Conservation (phyloP, 345 rosid genomes). For the Eucalyptus guilfoylei region DNA sequence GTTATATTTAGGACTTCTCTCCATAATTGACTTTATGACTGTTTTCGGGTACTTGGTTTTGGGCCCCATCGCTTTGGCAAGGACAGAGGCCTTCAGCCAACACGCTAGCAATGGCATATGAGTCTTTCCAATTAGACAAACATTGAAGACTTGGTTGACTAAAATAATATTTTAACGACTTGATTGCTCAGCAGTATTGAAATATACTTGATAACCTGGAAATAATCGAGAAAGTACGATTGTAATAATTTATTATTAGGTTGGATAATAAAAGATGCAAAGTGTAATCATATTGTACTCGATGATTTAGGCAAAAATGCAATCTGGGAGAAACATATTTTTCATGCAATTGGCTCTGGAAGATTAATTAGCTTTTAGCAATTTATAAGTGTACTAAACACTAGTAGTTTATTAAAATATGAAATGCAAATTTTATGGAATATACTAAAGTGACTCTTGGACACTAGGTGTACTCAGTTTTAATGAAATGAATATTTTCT, state of each 20-base stretch:
- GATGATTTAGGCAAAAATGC: not conserved
- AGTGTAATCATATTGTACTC: not conserved
- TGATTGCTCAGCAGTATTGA: not conserved
- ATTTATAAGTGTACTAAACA: not conserved
- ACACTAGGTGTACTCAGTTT: not conserved
- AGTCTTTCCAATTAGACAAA: not conserved
- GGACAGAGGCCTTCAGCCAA: not conserved
- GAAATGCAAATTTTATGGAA: not conserved
- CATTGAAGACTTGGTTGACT: not conserved
- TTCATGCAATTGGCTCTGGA: not conserved
- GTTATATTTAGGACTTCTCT: not conserved
- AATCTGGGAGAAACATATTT: not conserved
- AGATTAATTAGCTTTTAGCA: not conserved
- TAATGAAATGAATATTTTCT: not conserved
- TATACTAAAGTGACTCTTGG: not conserved
- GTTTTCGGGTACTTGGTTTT: not conserved
- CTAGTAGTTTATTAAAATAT: not conserved
- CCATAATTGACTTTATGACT: not conserved
- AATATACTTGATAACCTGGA: not conserved
- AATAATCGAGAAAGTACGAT: not conserved
- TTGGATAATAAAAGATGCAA: not conserved
- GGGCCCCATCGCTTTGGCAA: not conserved
- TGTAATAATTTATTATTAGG: not conserved
- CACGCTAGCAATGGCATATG: not conserved
- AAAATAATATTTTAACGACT: not conserved